Conservation (phyloP, 108 stramenopile species). For the Fragilaria crotonensis region DNA sequence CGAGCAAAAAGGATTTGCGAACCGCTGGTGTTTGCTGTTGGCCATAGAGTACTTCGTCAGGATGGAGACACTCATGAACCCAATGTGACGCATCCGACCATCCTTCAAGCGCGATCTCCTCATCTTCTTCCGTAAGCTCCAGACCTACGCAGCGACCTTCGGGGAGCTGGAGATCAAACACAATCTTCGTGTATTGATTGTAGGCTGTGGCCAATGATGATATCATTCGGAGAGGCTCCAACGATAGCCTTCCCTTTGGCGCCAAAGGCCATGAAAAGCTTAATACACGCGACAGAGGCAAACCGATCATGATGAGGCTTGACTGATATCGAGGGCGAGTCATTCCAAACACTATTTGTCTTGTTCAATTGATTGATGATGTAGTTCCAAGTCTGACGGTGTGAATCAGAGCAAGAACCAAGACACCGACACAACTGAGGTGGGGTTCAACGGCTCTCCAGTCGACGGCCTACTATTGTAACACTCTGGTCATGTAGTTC, state of each 20-base stretch:
- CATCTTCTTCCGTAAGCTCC: neutral
- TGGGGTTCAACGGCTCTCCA: too few relatives aligned
- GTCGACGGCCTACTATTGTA: too few relatives aligned
- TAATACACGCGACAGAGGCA: too few relatives aligned
- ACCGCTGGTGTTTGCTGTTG: conserved; percentile 14
- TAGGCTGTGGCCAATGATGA: neutral
- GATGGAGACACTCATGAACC: conserved; percentile 36
- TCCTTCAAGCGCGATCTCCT: neutral
- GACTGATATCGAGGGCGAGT: too few relatives aligned
- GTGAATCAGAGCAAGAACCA: too few relatives aligned
- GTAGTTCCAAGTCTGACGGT: too few relatives aligned
- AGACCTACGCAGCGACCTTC: conserved; percentile 51
- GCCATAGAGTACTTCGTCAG: conserved; percentile 56
- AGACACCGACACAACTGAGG: too few relatives aligned
- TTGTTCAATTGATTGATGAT: too few relatives aligned
- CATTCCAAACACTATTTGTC: too few relatives aligned
- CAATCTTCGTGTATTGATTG: too few relatives aligned
- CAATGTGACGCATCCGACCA: conserved; percentile 20
- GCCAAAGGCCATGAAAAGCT: neutral
- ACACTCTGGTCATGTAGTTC: too few relatives aligned
- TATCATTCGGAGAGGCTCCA: neutral
- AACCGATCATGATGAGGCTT: too few relatives aligned
- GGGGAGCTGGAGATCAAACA: conserved; percentile 27
- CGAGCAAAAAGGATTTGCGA: conserved; percentile 55
- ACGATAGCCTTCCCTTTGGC: neutral